Base-by-base conservation (phyloP, 371 early-diverging fungal species). In the Batkoa obscura region DNA sequence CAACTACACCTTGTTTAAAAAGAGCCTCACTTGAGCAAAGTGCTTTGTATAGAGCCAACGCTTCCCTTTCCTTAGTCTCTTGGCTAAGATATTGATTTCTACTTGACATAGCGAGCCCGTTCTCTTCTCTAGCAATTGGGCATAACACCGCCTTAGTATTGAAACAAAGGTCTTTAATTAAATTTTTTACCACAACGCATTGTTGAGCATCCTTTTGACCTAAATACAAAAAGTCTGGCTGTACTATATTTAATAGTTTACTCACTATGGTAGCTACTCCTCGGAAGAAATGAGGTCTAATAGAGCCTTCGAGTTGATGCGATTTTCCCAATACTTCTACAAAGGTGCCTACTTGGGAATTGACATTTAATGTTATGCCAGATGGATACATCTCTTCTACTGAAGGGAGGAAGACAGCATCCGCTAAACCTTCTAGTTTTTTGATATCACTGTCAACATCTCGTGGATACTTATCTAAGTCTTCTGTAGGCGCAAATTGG, bases 201-300 rank as follows among this genome's bases (percentile, higher is more conserved):
- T 97, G 98, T 70, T 97, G 98, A 9, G 82, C 84, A 66, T 97
- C 98, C 69, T 97, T 97, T 67, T 97, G 96, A 1, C 98, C 98
- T 68, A 97, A 92, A 61, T 69, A 86, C 6, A 84, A 86, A 36
- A 72, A 60, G 15, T 84, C 80, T 2, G 98, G 94, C 69, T 83
- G 80, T 31, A 83, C 80, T 42, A 86, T 80, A 65, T 91, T 90
- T 60, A 97, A 79, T 41, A 97, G 81, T 69, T 94, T 97, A 47
- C 84, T 67, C 13, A 94, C 94, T 1, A 97, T 84, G 0, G 98
- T 97, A 1, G 92, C 86, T 1, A 97, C 98, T 37, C 98, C 98
- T 42, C 94, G 79, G 75, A 97, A 97, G 67, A 95, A 95, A 62
- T 86, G 85, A n/a, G 95, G 94, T 0, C 98, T 79, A 0, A 88